Evolutionary conservation across 2,329 filamentous ascomycete genomes (phyloP), one percentile per base, ranked within the genome.

Genomic region (Coniochaeta pulveracea): DNA sequence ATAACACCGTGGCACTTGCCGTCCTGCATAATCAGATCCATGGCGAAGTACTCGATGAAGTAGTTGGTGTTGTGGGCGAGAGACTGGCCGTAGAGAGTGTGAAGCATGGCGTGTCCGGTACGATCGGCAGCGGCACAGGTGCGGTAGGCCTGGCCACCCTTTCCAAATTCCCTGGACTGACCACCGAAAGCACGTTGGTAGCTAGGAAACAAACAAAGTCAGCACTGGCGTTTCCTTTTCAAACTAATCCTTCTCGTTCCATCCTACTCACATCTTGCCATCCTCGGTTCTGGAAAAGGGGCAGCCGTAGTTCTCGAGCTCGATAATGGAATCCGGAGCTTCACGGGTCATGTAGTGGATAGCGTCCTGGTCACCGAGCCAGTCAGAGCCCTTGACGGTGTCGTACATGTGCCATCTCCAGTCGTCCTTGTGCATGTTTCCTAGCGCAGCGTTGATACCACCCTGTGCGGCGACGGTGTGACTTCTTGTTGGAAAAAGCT

Each of bases 331-430:
- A 40, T 80, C 78, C 21, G 88, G 86, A 40, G 88, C 88, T 65
- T 95, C 88, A 52, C 86, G 76, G 51, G 88, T 95, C 88, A 95
- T 95, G 69, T 95, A 95, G 65, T 95, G 88, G 55, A 95, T 95
- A 44, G 88, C 88, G 57, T 95, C 88, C 63, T 95, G 88, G 61
- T 95, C 88, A 60, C 88, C 88, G 33, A 95, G 76, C 88, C 88
- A 95, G 69, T 95, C 88, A 45, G 85, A 93, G 45, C 88, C 88
- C 71, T 95, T 95, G 56, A 95, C 88, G 26, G 88, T 95, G 60
- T 95, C 88, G 69, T 95, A 95, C 88, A 95, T 95, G 66, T 95
- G 88, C 88, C 88, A 95, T 69, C 86, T 79, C 88, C 88, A 95
- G 66, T 95, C 86, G 53, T 95, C 88, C 68, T 89, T 76, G 71